Percentiles rank a stretch among this genome's conserved stretches.
Conservation (phyloP, 2,329 filamentous ascomycete species). For the Stemphylium beticola region DNA sequence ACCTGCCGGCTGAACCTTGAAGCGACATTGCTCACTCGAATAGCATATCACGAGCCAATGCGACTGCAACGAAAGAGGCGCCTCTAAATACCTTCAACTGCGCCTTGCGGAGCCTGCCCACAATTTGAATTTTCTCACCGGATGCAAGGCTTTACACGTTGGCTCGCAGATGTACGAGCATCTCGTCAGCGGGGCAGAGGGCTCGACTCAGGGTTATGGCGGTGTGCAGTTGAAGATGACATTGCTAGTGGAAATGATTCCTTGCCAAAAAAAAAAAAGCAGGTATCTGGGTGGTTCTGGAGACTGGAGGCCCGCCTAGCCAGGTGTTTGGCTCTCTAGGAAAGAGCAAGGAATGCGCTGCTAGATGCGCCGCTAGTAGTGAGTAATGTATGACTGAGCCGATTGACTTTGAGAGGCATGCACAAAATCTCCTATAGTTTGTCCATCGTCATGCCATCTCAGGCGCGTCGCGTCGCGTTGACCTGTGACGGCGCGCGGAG, state of each 20-base stretch:
- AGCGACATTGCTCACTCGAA: not conserved
- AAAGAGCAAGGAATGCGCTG: not conserved
- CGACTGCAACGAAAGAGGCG: not conserved
- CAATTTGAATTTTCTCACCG: not conserved
- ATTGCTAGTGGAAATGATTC: not conserved
- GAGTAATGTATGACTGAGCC: not conserved
- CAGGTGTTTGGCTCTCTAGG: not conserved
- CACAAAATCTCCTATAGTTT: not conserved
- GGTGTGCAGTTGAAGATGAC: not conserved
- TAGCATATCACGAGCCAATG: not conserved
- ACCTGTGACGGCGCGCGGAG: constrained; percentile 19
- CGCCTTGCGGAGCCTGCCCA: too few species aligned
- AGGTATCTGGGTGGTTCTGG: too few species aligned
- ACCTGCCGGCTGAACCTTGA: not conserved
- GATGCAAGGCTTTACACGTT: not conserved
- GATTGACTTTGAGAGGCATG: not conserved
- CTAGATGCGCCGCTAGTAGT: not conserved
- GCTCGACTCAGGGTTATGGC: not conserved
- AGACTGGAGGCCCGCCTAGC: not conserved
- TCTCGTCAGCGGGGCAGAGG: too few species aligned
- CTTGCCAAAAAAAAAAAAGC: too few species aligned
- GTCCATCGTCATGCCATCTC: not conserved
- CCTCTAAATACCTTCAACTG: too few species aligned
- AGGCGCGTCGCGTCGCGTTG: constrained; percentile 25
- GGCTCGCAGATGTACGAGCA: not conserved